Evolutionary conservation across 371 early-diverging fungal species (phyloP).

Genomic region (Mortierella sp.): DNA sequence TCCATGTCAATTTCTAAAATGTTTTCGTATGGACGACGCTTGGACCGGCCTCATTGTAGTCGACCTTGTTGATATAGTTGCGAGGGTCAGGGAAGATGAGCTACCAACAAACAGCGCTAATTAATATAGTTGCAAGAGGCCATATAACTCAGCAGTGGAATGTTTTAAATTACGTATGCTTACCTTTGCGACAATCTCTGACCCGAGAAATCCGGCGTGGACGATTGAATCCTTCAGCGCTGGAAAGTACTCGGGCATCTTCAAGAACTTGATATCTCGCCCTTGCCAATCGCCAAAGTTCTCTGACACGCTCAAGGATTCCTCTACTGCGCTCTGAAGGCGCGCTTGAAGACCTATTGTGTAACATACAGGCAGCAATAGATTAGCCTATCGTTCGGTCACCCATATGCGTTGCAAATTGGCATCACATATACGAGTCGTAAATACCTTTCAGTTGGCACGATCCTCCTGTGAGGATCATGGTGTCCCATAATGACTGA

Average conservation of each 20-base stretch:
- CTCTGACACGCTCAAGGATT: conserved; percentile 73
- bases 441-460: conserved; percentile 61
- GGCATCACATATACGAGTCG: not conserved
- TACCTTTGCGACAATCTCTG: conserved; percentile 85
- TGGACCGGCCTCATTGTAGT: conserved; percentile 86
- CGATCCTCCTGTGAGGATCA: conserved; percentile 79
- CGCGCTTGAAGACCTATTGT: conserved; percentile 65
- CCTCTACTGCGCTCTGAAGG: conserved; percentile 68
- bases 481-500: conserved; percentile 83
- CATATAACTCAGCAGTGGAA: too few species aligned
- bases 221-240: conserved; percentile 73
- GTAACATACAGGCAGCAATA: too few species aligned
- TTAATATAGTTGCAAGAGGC: conserved; percentile 13
- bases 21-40: conserved; percentile 73
- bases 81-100: conserved; percentile 76
- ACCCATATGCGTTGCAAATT: too few species aligned
- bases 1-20: conserved; percentile 34
- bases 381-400: not conserved
- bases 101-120: conserved; percentile 48
- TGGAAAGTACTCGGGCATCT: conserved; percentile 84
- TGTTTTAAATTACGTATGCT: too few species aligned
- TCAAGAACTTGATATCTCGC: conserved; percentile 75
- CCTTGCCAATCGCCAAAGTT: conserved; percentile 83
- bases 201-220: conserved; percentile 80
- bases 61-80: conserved; percentile 82